phyloP scores from a whole-genome alignment of 495 filamentous ascomycete species.

The Halenospora varia region DNA sequence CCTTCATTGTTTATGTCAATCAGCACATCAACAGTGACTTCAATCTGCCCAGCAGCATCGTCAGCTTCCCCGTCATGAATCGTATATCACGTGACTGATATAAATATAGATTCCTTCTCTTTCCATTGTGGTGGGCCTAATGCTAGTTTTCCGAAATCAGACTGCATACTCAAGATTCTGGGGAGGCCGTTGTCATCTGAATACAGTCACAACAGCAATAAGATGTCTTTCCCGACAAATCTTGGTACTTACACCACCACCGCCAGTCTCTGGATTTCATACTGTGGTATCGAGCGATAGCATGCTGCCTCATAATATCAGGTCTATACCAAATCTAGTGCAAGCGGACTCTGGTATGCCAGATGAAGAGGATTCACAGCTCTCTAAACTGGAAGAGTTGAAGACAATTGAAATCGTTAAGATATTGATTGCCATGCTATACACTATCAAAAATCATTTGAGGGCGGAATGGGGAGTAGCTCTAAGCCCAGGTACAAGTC shows the following conservation, averaged over 20 bases:
- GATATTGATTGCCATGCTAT: slow-evolving; percentile 67
- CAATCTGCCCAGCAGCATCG: slow-evolving; percentile 61
- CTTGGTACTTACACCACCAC: slow-evolving; percentile 21
- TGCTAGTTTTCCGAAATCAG: slow-evolving; percentile 74
- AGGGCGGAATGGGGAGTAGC: slow-evolving; percentile 68
- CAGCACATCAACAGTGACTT: slow-evolving; percentile 47
- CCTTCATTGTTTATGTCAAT: slow-evolving; percentile 60
- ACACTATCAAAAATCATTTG: slow-evolving; percentile 70
- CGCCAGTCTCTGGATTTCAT: slow-evolving; percentile 10
- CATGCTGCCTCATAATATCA: slow-evolving; percentile 6
- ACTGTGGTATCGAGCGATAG: slow-evolving; percentile 14
- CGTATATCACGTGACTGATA: not conserved
- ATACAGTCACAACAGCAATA: slow-evolving; percentile 38
- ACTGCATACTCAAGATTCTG: slow-evolving; percentile 71
- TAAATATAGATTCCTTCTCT: slow-evolving; percentile 59
- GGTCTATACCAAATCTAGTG: not conserved
- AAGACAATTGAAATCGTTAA: slow-evolving; percentile 48
- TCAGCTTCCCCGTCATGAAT: slow-evolving; percentile 24
- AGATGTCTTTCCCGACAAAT: slow-evolving; percentile 23
- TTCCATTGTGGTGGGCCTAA: slow-evolving; percentile 74
- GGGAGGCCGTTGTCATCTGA: slow-evolving; percentile 59
- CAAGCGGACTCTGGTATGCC: not conserved
- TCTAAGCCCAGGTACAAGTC: slow-evolving; percentile 36
- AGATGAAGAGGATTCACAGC: not conserved
- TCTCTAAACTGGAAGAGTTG: slow-evolving; percentile 33